Evolutionary conservation across 2,329 filamentous ascomycete genomes (phyloP), one percentile per base, ranked within the genome.

Genomic region (Cytospora piceicola): DNA sequence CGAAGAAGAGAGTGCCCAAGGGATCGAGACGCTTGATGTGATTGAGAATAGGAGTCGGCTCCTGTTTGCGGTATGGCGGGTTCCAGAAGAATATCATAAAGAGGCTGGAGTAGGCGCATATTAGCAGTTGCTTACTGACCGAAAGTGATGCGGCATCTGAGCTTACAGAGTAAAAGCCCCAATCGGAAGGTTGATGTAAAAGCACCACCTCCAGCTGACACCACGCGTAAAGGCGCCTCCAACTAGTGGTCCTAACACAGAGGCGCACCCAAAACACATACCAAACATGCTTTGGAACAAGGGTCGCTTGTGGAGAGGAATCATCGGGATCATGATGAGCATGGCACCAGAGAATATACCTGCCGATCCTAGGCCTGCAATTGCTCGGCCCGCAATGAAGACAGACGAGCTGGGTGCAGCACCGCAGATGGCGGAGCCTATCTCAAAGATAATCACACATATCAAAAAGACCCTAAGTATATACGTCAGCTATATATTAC

Each of bases 221-320:
- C 73, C 73, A 39, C 79, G 76, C 2, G 83, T 84, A 63, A 86
- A 83, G 2, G 77, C 84, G 32, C 84, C 84, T 5, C 84, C 84
- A 7, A 87, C 74, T 7, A 86, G 75, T 12, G 84, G 84, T 0
- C 84, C 84, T 52, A 81, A 73, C 22, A 86, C 81, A 1, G 83
- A 84, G 2, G 83, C 79, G 17, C 85, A 70, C n/a, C 83, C 84
- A 68, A 86, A 86, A 0, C 85, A 77, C 70, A 82, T 79, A 22
- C 83, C 84, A 63, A 87, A 86, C 53, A 85, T 74, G 61, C 79
- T 80, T 72, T 85, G 83, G 65, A 85, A 89, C 72, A 86, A 81
- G 3, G 83, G 86, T 34, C 88, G 77, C 71, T 86, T 87, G 58
- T 83, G 81, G 1, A 90, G 79, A 3, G 87, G 87, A 0, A 89